phyloP scores from a whole-genome alignment of 2,329 filamentous ascomycete genomes.

The Diplodia mutila region DNA sequence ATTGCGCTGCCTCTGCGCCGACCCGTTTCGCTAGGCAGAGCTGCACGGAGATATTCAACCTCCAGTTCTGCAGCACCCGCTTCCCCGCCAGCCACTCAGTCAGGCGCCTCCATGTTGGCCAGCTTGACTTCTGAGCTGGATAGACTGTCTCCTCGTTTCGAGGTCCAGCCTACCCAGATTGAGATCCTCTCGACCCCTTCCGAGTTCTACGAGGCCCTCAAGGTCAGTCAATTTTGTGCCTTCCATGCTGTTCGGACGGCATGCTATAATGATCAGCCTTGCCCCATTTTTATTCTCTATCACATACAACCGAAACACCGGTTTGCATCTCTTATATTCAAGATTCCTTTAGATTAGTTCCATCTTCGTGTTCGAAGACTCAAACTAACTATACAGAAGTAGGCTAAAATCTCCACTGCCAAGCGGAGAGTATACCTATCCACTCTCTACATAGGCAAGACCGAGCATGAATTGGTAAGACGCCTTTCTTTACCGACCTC shows the following conservation, averaged over 20 bases:
- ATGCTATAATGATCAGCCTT: not conserved
- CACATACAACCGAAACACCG: not conserved
- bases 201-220: conserved; percentile 91
- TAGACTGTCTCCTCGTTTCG: conserved; percentile 86
- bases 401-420: conserved; percentile 81
- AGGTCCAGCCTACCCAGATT: conserved; percentile 79
- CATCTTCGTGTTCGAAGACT: no score
- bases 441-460: conserved; percentile 96
- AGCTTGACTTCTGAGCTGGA: conserved; percentile 76
- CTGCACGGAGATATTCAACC: conserved; percentile 40
- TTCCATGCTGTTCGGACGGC: not conserved
- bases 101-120: conserved; percentile 58
- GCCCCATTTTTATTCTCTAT: not conserved
- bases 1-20: conserved; percentile 22
- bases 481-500: not conserved
- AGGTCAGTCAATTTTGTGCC: conserved; percentile 58
- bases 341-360: not conserved
- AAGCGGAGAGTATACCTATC: conserved; percentile 84
- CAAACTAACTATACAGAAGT: conserved; percentile 27
- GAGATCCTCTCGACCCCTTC: conserved; percentile 75
- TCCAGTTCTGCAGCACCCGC: conserved; percentile 36
- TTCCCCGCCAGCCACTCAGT: conserved; percentile 42
- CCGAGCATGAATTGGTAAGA: conserved; percentile 78
- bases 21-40: conserved; percentile 30
- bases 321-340: not conserved